Percentiles rank a stretch among this genome's conserved stretches.
These are phyloP conservation scores for Inga oerstediana DNA, from an alignment of 306 rosid species.

Conservation along the genomic window DNA sequence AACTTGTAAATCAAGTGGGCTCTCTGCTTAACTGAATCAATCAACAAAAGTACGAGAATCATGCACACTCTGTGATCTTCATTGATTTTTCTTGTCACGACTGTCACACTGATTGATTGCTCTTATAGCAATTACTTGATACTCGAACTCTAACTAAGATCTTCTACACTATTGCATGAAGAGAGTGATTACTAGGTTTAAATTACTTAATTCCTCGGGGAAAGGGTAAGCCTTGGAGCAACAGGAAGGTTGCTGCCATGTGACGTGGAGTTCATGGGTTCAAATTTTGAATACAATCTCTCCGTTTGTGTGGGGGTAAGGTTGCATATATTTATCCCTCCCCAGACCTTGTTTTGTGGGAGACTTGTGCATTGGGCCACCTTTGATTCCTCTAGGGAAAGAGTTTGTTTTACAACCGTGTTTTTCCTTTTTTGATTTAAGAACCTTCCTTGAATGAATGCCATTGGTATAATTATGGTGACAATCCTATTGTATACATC, in stretches of 20 bases:
- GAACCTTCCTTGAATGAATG: neutral
- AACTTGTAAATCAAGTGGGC: neutral
- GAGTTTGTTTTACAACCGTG: neutral
- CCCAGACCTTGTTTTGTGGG: too few relatives aligned
- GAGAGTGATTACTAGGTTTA: neutral
- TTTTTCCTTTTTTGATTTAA: neutral
- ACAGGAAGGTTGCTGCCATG: too few relatives aligned
- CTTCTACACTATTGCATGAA: neutral
- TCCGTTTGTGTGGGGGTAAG: too few relatives aligned
- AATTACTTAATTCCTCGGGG: neutral
- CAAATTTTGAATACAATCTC: too few relatives aligned
- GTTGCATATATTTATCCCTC: too few relatives aligned
- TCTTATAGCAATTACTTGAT: neutral
- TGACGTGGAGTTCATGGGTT: too few relatives aligned
- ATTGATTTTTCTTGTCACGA: neutral
- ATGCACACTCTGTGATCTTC: neutral
- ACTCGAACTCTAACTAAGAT: neutral
- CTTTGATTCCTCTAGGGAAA: neutral
- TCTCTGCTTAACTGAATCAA: neutral
- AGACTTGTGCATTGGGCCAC: too few relatives aligned
- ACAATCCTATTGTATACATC: neutral
- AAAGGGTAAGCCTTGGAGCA: too few relatives aligned
- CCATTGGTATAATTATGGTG: conserved; percentile 5
- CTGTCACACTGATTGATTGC: neutral
- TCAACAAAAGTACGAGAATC: neutral